phyloP scores from a whole-genome alignment of 192 early-diverging fungal genomes.

The Backusella tuberculispora region DNA sequence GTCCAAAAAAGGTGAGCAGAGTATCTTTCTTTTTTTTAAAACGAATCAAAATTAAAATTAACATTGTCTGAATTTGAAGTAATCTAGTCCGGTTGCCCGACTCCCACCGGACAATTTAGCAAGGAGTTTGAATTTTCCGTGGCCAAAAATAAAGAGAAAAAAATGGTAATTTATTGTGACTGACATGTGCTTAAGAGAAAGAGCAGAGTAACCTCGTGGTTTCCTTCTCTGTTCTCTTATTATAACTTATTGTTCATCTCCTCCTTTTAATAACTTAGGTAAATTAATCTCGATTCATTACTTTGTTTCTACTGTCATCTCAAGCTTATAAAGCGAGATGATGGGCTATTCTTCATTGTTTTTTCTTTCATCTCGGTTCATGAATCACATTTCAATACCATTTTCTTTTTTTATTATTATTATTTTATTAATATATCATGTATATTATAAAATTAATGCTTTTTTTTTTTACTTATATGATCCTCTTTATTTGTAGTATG shows the following conservation, averaged over 20 bases:
- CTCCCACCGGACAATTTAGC: neutral
- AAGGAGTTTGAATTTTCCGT: neutral
- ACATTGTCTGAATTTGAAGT: too few relatives aligned
- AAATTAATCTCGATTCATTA: neutral
- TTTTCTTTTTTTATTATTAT: neutral
- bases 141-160: neutral
- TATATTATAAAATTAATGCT: neutral
- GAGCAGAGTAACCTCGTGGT: constrained; percentile 11
- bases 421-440: too few relatives aligned
- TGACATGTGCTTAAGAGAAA: constrained; percentile 3
- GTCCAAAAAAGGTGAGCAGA: too few relatives aligned
- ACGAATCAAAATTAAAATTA: too few relatives aligned
- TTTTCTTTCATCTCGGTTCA: neutral
- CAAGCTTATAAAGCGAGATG: neutral
- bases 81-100: too few relatives aligned
- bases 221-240: constrained; percentile 11
- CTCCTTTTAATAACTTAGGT: neutral
- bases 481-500: constrained; percentile 26
- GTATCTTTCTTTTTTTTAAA: too few relatives aligned
- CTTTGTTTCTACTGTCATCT: neutral
- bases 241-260: constrained; percentile 10
- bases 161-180: neutral
- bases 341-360: neutral
- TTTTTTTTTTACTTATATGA: constrained; percentile 27
- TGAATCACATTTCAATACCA: too few relatives aligned